Percentiles rank a stretch among this genome's conserved stretches.
Conservation (phyloP, 805 yeast genomes). For the Sugiyamaella smithiae region DNA sequence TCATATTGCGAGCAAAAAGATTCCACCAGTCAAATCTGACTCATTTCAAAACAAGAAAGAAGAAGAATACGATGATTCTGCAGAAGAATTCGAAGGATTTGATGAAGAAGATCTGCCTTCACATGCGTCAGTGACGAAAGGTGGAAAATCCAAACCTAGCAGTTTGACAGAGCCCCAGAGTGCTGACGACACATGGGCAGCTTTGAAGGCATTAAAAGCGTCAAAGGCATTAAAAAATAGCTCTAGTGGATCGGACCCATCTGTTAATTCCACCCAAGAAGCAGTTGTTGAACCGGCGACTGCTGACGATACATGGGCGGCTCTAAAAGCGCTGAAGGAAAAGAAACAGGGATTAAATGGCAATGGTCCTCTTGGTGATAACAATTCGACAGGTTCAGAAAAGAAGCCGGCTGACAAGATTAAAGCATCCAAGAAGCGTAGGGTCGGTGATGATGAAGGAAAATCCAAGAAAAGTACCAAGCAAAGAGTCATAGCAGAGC, state of each 20-base stretch:
- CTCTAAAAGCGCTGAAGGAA: slow-evolving; percentile 42
- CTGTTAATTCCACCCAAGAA: slow-evolving; percentile 1
- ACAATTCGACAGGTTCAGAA: slow-evolving; percentile 28
- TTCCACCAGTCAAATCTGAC: not conserved
- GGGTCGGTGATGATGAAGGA: slow-evolving; percentile 1
- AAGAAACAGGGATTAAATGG: slow-evolving; percentile 19
- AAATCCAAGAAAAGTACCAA: slow-evolving; percentile 17
- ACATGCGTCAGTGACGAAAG: not conserved
- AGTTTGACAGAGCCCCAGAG: slow-evolving; percentile 1
- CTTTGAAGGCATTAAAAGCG: slow-evolving; percentile 26
- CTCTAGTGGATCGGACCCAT: not conserved
- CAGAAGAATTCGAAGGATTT: slow-evolving; percentile 30
- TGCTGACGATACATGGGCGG: slow-evolving; percentile 42
- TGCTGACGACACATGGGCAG: slow-evolving; percentile 13
- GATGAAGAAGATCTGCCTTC: slow-evolving; percentile 18
- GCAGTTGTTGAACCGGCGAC: slow-evolving; percentile 12
- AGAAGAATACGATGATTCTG: slow-evolving; percentile 16
- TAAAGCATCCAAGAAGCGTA: not conserved
- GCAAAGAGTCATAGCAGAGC: slow-evolving; percentile 31
- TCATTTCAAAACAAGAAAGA: not conserved
- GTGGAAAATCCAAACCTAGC: not conserved
- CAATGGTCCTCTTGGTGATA: slow-evolving; percentile 8
- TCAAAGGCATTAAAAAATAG: not conserved
- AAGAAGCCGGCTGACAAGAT: slow-evolving; percentile 21
- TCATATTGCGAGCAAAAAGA: slow-evolving; percentile 1